Conservation (phyloP, 202 grass and related monocot genomes). For the Zizania palustris region DNA sequence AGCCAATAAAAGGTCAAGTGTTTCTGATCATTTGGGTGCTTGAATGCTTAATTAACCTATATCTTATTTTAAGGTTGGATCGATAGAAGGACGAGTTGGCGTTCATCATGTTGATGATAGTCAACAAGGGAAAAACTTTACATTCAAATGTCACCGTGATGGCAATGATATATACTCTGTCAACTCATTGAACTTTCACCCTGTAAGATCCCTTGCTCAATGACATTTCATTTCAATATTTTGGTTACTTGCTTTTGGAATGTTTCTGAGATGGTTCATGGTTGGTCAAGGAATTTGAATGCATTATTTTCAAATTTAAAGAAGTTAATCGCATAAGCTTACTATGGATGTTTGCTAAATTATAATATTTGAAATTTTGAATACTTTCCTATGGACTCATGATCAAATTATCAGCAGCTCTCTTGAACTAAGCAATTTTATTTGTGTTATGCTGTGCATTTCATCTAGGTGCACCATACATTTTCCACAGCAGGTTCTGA, state of each 20-base stretch:
- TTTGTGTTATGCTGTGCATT: conserved; percentile 32
- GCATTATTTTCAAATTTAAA: background rate
- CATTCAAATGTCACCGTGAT: conserved; percentile 96
- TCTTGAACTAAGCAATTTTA: conserved; percentile 34
- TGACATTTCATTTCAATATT: conserved; percentile 2
- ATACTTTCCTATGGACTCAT: conserved; percentile 3
- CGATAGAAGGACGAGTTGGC: conserved; percentile 92
- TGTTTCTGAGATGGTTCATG: background rate
- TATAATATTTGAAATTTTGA: background rate
- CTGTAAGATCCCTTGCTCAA: conserved; percentile 56
- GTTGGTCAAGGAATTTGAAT: background rate
- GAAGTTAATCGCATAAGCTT: background rate
- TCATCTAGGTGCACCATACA: conserved; percentile 75
- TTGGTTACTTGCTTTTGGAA: conserved; percentile 12
- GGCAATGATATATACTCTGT: conserved; percentile 81
- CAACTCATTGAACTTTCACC: conserved; percentile 92
- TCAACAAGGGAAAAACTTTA: conserved; percentile 91
- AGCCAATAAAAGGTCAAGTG: conserved; percentile 5
- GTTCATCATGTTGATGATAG: conserved; percentile 93
- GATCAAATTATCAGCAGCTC: conserved; percentile 28
- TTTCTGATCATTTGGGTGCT: background rate
- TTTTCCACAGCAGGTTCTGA: conserved; percentile 96
- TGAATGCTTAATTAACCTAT: conserved; percentile 13
- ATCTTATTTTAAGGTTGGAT: conserved; percentile 73
- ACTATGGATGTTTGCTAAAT: background rate